Percentiles rank a stretch among this genome's conserved stretches.
Evolutionary conservation across 2,329 filamentous ascomycete species (phyloP).

Genomic region (Aspergillus sp.): DNA sequence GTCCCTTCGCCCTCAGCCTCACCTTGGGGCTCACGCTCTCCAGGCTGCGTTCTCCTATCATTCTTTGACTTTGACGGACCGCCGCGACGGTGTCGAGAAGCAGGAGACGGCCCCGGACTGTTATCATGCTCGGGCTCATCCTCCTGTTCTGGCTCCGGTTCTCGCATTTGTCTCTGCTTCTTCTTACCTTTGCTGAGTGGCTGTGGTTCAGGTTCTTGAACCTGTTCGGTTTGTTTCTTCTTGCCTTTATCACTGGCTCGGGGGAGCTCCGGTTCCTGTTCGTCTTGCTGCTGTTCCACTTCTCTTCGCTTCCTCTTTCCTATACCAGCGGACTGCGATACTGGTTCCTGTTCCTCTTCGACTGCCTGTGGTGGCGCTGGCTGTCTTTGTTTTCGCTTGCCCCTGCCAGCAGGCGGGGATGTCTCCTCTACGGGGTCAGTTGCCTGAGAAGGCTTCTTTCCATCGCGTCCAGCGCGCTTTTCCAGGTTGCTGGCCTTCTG

Average conservation of each 20-base stretch:
- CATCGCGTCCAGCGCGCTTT: slow-evolving; percentile 17
- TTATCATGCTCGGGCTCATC: slow-evolving; percentile 9
- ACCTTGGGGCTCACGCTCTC: slow-evolving; percentile 9
- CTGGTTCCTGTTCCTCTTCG: slow-evolving; percentile 3
- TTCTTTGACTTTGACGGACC: slow-evolving; percentile 11
- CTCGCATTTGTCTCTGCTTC: background rate
- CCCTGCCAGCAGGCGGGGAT: background rate
- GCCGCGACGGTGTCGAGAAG: slow-evolving; percentile 15
- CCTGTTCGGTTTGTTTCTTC: slow-evolving; percentile 2
- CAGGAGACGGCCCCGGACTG: background rate
- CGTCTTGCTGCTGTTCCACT: background rate
- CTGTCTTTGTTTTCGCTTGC: background rate
- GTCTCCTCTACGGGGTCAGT: slow-evolving; percentile 1
- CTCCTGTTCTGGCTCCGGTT: slow-evolving; percentile 10
- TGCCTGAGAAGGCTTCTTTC: slow-evolving; percentile 3
- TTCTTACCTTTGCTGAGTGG: background rate
- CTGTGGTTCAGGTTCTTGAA: slow-evolving; percentile 11
- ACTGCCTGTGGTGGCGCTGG: background rate
- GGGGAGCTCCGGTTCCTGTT: slow-evolving; percentile 1
- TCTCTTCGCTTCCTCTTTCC: background rate
- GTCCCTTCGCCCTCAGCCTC: slow-evolving; percentile 12
- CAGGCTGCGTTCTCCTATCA: slow-evolving; percentile 7
- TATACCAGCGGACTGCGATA: background rate
- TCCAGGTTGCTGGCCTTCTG: slow-evolving; percentile 9
- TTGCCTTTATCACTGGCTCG: background rate